phyloP scores from a whole-genome alignment of 345 rosid genomes.

The Acer campestre region DNA sequence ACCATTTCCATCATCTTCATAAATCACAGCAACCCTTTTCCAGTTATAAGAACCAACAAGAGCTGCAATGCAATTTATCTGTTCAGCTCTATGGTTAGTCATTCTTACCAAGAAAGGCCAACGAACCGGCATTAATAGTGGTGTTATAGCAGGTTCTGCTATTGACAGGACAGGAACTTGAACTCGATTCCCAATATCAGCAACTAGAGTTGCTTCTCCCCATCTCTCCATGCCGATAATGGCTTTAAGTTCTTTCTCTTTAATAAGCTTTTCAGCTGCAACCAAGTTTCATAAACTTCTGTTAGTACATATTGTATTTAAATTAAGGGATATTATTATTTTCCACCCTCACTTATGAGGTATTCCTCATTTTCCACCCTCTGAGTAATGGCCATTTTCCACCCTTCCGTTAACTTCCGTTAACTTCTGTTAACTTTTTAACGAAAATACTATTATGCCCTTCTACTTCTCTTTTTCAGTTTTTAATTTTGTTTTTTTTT shows the following conservation, averaged over 20 bases:
- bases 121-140: conserved; percentile 26
- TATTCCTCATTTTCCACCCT: too few species aligned
- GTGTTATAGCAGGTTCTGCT: conserved; percentile 30
- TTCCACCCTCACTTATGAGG: too few species aligned
- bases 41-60: conserved; percentile 35
- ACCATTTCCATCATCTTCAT: conserved; percentile 41
- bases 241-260: conserved; percentile 36
- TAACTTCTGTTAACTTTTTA: too few species aligned
- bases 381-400: too few species aligned
- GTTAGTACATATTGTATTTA: background rate
- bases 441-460: too few species aligned
- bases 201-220: conserved; percentile 50
- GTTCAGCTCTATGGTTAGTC: conserved; percentile 31
- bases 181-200: conserved; percentile 33
- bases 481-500: too few species aligned
- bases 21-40: conserved; percentile 39
- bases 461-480: too few species aligned
- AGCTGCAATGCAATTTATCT: conserved; percentile 44
- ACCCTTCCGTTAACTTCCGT: too few species aligned
- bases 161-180: conserved; percentile 49
- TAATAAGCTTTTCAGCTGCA: conserved; percentile 43
- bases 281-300: background rate
- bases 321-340: too few species aligned
- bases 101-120: conserved; percentile 47
- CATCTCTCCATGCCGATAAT: conserved; percentile 53